These are phyloP conservation scores for Cochlearia excelsa DNA, from an alignment of 345 rosid genomes.

Conservation along the genomic window DNA sequence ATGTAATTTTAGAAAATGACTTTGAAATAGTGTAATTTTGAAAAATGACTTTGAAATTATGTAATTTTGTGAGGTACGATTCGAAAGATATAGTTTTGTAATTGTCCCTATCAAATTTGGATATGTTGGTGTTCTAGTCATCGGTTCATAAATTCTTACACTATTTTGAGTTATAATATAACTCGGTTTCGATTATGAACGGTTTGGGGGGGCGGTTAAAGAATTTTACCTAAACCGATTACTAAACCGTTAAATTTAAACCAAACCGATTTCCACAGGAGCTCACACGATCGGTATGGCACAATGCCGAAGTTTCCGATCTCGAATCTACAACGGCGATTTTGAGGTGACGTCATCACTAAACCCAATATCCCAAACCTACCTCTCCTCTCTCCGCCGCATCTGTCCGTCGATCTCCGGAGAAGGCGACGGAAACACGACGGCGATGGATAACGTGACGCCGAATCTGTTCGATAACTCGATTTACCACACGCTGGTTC, in stretches of 20 bases:
- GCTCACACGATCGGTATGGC: conserved; percentile 93
- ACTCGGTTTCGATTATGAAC: too few species aligned
- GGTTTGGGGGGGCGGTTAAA: too few species aligned
- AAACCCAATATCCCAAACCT: conserved; percentile 38
- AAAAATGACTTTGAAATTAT: too few species aligned
- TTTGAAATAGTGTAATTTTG: too few species aligned
- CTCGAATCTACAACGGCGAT: conserved; percentile 57
- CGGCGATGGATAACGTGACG: conserved; percentile 69
- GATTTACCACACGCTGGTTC: conserved; percentile 49
- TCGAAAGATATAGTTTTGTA: too few species aligned
- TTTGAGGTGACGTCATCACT: conserved; percentile 44
- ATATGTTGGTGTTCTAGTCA: too few species aligned
- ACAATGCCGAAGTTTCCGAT: conserved; percentile 58
- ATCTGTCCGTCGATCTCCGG: conserved; percentile 52
- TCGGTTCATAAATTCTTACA: too few species aligned
- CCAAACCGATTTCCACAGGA: conserved; percentile 40
- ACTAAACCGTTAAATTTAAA: neutral
- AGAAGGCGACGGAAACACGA: conserved; percentile 53
- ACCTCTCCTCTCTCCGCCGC: conserved; percentile 43
- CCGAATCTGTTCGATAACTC: conserved; percentile 79
- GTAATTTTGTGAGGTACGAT: too few species aligned
- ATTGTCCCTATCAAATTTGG: too few species aligned
- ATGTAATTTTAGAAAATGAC: too few species aligned
- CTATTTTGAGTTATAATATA: too few species aligned
- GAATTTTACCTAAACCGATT: too few species aligned